Evolutionary conservation across 768 basidiomycete genomes (phyloP).

Genomic region (Tylopilus plumbeoviolaceoides): DNA sequence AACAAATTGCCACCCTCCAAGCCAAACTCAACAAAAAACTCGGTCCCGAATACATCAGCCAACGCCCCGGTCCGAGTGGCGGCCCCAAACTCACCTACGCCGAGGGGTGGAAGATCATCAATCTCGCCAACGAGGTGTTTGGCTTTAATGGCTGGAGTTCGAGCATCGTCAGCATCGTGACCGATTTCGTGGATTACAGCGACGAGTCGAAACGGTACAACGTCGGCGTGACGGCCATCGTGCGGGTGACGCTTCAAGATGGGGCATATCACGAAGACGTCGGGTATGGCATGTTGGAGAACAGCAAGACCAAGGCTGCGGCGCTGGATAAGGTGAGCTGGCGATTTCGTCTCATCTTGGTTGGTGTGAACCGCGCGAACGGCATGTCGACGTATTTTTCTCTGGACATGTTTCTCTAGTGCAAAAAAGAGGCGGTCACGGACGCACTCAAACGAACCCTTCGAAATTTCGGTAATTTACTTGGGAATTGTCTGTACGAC

Average conservation of each 20-base stretch:
- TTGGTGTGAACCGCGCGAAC: not conserved
- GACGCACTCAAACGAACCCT: conserved; percentile 91
- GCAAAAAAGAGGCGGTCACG: conserved; percentile 97
- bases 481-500: conserved; percentile 98
- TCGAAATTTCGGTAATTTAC: conserved; percentile 87
- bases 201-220: conserved; percentile 63
- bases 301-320: conserved; percentile 76
- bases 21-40: conserved; percentile 81
- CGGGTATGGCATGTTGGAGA: conserved; percentile 86
- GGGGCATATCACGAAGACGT: conserved; percentile 92
- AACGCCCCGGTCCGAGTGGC: conserved; percentile 82
- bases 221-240: conserved; percentile 78
- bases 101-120: conserved; percentile 98
- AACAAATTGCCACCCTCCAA: conserved; percentile 64
- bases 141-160: conserved; percentile 97
- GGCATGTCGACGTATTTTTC: conserved; percentile 1
- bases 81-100: conserved; percentile 89
- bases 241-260: conserved; percentile 83
- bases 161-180: conserved; percentile 65
- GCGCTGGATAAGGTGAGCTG: conserved; percentile 85
- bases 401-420: conserved; percentile 43
- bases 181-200: conserved; percentile 74
- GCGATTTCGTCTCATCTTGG: no score
- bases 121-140: conserved; percentile 96
- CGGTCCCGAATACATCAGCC: conserved; percentile 91